phyloP scores from a whole-genome alignment of 371 early-diverging fungal genomes.

The Mortierella sp. region DNA sequence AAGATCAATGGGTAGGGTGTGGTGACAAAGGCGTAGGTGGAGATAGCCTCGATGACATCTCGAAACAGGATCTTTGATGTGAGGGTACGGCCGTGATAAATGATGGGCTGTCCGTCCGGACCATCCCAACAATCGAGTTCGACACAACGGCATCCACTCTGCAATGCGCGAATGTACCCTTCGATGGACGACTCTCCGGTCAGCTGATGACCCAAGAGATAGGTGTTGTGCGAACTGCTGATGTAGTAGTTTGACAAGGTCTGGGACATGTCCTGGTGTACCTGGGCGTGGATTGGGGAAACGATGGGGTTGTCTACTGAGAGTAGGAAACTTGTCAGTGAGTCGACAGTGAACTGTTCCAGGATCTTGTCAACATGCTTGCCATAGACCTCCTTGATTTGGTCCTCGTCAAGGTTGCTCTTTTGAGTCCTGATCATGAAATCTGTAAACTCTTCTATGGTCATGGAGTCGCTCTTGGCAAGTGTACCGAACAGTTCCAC shows the following conservation, averaged over 20 bases:
- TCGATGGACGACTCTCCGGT: slow-evolving; percentile 79
- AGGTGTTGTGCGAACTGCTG: slow-evolving; percentile 86
- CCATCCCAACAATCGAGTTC: slow-evolving; percentile 94
- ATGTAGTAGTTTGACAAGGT: slow-evolving; percentile 83
- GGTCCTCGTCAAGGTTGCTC: slow-evolving; percentile 27
- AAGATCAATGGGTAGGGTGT: slow-evolving; percentile 84
- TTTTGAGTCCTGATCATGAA: slow-evolving; percentile 54
- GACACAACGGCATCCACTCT: slow-evolving; percentile 85
- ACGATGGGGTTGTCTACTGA: slow-evolving; percentile 54
- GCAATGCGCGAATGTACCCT: slow-evolving; percentile 82
- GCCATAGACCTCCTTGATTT: slow-evolving; percentile 43
- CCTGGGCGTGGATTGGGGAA: slow-evolving; percentile 30
- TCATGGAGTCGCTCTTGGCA: slow-evolving; percentile 35
- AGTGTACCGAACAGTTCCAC: slow-evolving; percentile 25
- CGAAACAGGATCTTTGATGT: slow-evolving; percentile 78
- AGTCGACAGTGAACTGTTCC: slow-evolving; percentile 43
- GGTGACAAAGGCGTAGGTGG: slow-evolving; percentile 80
- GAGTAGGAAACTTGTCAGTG: slow-evolving; percentile 55
- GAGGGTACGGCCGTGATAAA: slow-evolving; percentile 85
- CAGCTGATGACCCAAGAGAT: slow-evolving; percentile 81
- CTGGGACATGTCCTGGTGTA: slow-evolving; percentile 57
- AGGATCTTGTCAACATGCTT: slow-evolving; percentile 42
- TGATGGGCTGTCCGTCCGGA: slow-evolving; percentile 74
- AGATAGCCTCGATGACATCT: slow-evolving; percentile 81
- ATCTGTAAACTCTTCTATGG: slow-evolving; percentile 47